Conservation (phyloP, 1,284 basidiomycete species). For the Leccinum cinnamomeum region DNA sequence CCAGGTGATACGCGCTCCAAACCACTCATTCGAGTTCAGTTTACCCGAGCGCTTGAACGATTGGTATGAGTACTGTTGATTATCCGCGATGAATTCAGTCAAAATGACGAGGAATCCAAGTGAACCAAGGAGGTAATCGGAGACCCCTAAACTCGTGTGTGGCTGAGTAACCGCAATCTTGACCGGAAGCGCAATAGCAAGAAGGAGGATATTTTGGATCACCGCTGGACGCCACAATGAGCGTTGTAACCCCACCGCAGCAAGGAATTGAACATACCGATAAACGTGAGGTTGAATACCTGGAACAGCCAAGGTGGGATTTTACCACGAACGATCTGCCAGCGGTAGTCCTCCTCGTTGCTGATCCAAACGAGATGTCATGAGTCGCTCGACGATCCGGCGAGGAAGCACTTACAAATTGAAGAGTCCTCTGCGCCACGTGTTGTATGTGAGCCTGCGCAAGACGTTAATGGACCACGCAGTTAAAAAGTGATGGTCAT, state of each 20-base stretch:
- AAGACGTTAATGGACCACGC: neutral
- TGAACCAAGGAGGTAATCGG: slow-evolving; percentile 67
- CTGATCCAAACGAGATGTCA: slow-evolving; percentile 28
- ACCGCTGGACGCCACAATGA: slow-evolving; percentile 43
- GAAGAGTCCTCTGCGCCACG: slow-evolving; percentile 84
- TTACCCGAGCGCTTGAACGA: slow-evolving; percentile 68
- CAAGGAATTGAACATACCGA: slow-evolving; percentile 45
- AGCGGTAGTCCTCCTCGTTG: slow-evolving; percentile 89
- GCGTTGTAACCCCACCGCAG: neutral
- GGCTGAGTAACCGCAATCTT: slow-evolving; percentile 59
- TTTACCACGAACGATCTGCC: slow-evolving; percentile 72
- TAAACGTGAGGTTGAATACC: slow-evolving; percentile 79
- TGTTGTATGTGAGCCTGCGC: slow-evolving; percentile 76
- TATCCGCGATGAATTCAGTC: slow-evolving; percentile 83
- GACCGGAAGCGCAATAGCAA: slow-evolving; percentile 66
- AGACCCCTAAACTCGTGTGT: slow-evolving; percentile 51
- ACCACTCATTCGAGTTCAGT: slow-evolving; percentile 57
- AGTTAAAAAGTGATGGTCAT: slow-evolving; percentile 7
- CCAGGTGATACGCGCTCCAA: slow-evolving; percentile 61
- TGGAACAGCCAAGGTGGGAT: slow-evolving; percentile 75
- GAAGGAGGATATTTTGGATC: slow-evolving; percentile 80
- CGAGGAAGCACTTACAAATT: slow-evolving; percentile 48
- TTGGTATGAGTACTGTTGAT: slow-evolving; percentile 87
- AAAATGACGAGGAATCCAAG: slow-evolving; percentile 61
- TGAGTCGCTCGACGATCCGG: neutral